Percentiles rank a stretch among this genome's conserved stretches.
Evolutionary conservation across 2,329 filamentous ascomycete species (phyloP).

Genomic region (Fusarium ambrosium): DNA sequence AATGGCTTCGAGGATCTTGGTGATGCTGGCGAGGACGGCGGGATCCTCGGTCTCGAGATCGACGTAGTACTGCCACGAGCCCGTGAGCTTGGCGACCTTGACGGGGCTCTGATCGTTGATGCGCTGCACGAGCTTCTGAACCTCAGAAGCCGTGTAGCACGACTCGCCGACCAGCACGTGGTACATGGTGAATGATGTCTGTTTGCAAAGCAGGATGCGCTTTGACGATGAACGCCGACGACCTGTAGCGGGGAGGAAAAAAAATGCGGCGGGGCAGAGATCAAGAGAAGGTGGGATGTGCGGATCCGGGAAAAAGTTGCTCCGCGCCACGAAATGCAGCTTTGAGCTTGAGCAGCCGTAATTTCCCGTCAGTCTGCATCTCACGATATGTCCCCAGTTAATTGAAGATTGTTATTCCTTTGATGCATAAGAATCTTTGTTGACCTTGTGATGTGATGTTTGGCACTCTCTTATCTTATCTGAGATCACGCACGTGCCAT

Average conservation of each 20-base stretch:
- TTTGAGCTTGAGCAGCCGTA: not conserved
- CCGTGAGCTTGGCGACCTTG: slow-evolving; percentile 63
- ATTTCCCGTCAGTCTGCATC: not conserved
- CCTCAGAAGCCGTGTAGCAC: slow-evolving; percentile 64
- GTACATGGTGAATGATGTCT: slow-evolving; percentile 50
- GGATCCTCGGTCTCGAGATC: slow-evolving; percentile 63
- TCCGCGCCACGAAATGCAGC: slow-evolving; percentile 21
- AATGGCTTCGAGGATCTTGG: slow-evolving; percentile 61
- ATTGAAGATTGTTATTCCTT: not conserved
- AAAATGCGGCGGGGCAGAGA: slow-evolving; percentile 38
- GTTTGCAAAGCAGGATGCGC: slow-evolving; percentile 46
- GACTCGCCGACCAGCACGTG: slow-evolving; percentile 57
- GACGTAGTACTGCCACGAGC: slow-evolving; percentile 76
- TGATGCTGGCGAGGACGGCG: slow-evolving; percentile 58
- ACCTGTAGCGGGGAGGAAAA: slow-evolving; percentile 40
- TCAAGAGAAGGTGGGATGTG: slow-evolving; percentile 27
- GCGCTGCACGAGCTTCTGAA: slow-evolving; percentile 60
- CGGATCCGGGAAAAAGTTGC: slow-evolving; percentile 38
- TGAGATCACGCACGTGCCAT: slow-evolving; percentile 12
- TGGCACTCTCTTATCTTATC: not conserved
- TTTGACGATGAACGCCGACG: slow-evolving; percentile 40
- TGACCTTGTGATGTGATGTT: not conserved
- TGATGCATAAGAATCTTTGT: not conserved
- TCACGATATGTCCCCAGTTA: not conserved
- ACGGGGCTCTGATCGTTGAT: slow-evolving; percentile 59